These are phyloP conservation scores for Hansenula sp. DNA, from an alignment of 1,139 yeast genomes.

Conservation along the genomic window DNA sequence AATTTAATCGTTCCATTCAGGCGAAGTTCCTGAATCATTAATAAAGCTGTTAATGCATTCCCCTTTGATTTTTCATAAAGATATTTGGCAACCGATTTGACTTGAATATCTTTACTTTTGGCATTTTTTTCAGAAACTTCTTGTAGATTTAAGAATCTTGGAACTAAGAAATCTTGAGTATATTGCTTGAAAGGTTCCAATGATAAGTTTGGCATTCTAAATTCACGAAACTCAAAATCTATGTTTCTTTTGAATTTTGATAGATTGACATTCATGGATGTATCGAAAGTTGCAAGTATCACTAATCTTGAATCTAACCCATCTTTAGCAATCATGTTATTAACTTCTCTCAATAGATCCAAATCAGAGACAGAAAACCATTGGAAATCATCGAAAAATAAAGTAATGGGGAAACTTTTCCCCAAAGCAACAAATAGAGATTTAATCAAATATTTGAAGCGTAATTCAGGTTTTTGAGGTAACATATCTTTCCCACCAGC, in stretches of 20 bases:
- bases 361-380: slow-evolving; percentile 35
- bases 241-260: slow-evolving; percentile 21
- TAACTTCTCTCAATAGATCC: slow-evolving; percentile 18
- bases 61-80: slow-evolving; percentile 26
- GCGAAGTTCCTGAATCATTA: slow-evolving; percentile 19
- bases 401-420: slow-evolving; percentile 37
- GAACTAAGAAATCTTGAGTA: slow-evolving; percentile 23
- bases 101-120: background rate
- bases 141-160: slow-evolving; percentile 1
- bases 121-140: slow-evolving; percentile 9
- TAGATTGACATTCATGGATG: slow-evolving; percentile 1
- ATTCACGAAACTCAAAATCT: slow-evolving; percentile 23
- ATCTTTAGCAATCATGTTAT: slow-evolving; percentile 12
- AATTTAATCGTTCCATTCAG: slow-evolving; percentile 21
- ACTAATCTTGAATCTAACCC: slow-evolving; percentile 11
- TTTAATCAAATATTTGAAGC: slow-evolving; percentile 42
- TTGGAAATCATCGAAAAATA: slow-evolving; percentile 47
- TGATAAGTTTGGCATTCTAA: slow-evolving; percentile 21
- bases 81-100: slow-evolving; percentile 8
- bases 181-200: slow-evolving; percentile 24
- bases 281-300: slow-evolving; percentile 14
- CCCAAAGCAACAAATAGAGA: slow-evolving; percentile 40
- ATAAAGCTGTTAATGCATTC: slow-evolving; percentile 21
- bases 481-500: slow-evolving; percentile 4
- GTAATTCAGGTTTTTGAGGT: slow-evolving; percentile 34